Base-by-base conservation (phyloP, 768 basidiomycete genomes). In the Suillus subalutaceus region DNA sequence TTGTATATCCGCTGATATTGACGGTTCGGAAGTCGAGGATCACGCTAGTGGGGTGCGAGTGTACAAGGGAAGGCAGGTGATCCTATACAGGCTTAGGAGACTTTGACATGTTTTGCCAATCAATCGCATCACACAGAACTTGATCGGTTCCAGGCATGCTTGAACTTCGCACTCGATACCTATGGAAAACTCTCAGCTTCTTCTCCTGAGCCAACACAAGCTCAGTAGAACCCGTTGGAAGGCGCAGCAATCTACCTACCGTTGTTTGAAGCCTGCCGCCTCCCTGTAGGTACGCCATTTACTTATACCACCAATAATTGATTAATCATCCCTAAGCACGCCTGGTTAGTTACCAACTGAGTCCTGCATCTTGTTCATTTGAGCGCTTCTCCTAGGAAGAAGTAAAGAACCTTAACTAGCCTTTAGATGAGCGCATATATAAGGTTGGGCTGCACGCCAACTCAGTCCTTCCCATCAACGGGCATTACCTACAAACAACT, bases 201-300 rank as follows among this genome's bases (percentile, higher is more conserved):
- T 63, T 8, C 41, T 15, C 32, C 46, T 63, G 18, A 35, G 32
- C 20, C 23, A 44, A 18, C 13, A 43, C 15, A 50, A n/a, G 32
- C 26, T 5, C 16, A 46, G 62, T 37, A 35, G 46, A 50, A 46
- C 38, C 62, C 62, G n/a, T 48, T 63, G 35, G 62, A 53, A 9
- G 44, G 53, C 23, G 16, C 26, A 37, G 13, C 48, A 16, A 63
- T 26, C 32, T 53, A 50, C 44, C 20, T 37, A 23, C 26, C 44
- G 8, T 48, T 63, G n/a, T 63, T 50, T 46, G 62, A 63, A n/a
- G 46, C 62, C 15, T 32, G 46, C 6, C 46, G 62, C 15, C n/a
- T 63, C 35, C 32, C 46, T 16, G 6, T 63, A 10, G 46, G 62
- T 48, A 18, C 4, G 46, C n/a, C 23, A 12, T 1, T 6, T 56